phyloP scores from a whole-genome alignment of 2,329 filamentous ascomycete species.

The Daldinia eschscholtzii region DNA sequence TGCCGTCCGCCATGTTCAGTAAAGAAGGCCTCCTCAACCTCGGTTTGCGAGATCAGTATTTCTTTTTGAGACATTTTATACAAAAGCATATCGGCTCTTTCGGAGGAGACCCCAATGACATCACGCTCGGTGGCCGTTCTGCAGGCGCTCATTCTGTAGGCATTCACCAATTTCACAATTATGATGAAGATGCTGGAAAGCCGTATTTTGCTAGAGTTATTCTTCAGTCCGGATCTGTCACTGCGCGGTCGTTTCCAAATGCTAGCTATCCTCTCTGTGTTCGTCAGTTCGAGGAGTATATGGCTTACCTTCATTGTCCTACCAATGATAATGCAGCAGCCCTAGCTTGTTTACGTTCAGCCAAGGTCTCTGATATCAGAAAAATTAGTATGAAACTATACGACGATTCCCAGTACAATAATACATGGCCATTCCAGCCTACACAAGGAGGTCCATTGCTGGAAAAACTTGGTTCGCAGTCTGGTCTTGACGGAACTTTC shows the following conservation, averaged over 20 bases:
- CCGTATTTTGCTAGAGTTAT: constrained; percentile 54
- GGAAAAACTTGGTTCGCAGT: constrained; percentile 61
- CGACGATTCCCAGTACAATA: constrained; percentile 54
- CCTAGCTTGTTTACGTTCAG: constrained; percentile 56
- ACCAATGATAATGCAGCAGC: constrained; percentile 50
- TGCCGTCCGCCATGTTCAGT: constrained; percentile 41
- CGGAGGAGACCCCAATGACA: constrained; percentile 38
- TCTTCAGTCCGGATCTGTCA: constrained; percentile 56
- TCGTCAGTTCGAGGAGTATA: constrained; percentile 51
- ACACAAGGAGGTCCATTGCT: constrained; percentile 60
- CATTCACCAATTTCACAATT: constrained; percentile 57
- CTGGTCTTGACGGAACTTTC: constrained; percentile 55
- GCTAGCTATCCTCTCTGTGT: constrained; percentile 53
- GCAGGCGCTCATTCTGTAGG: constrained; percentile 53
- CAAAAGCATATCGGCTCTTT: constrained; percentile 43
- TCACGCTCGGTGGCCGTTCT: constrained; percentile 46
- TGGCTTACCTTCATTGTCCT: constrained; percentile 50
- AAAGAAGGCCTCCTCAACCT: constrained; percentile 46
- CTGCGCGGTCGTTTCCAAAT: constrained; percentile 55
- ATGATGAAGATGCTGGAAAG: constrained; percentile 49
- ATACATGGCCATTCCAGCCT: constrained; percentile 65
- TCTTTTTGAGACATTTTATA: constrained; percentile 42
- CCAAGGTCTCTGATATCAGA: constrained; percentile 55
- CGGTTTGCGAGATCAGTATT: constrained; percentile 43
- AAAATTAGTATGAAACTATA: constrained; percentile 57